Evolutionary conservation across 2,329 filamentous ascomycete genomes (phyloP).

Genomic region (Diaporthe batatas): DNA sequence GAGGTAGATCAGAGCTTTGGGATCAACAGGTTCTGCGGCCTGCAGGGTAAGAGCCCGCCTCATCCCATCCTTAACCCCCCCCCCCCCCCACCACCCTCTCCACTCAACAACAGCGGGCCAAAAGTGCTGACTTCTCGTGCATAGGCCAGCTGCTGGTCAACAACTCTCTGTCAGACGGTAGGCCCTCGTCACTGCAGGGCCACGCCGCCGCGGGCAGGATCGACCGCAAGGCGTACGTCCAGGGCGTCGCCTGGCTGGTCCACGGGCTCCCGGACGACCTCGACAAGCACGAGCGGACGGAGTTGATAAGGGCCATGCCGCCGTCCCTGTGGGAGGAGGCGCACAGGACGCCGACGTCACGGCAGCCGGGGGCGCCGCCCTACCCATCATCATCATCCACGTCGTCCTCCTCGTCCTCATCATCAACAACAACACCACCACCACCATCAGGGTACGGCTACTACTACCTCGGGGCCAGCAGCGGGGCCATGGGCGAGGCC

Average conservation of each 20-base stretch:
- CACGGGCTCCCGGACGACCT: constrained; percentile 71
- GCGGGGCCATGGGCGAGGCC: neutral
- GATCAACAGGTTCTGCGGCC: constrained; percentile 43
- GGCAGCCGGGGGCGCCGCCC: neutral
- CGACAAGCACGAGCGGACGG: constrained; percentile 65
- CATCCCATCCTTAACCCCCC: no score
- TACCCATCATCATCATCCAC: neutral
- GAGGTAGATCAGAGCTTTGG: constrained; percentile 31
- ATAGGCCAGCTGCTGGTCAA: constrained; percentile 38
- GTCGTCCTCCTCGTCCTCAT: neutral
- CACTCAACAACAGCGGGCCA: neutral
- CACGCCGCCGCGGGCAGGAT: constrained; percentile 46
- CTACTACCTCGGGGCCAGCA: neutral
- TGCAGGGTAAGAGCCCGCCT: constrained; percentile 39
- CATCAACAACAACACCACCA: neutral
- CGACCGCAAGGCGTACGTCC: constrained; percentile 73
- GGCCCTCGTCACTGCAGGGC: neutral
- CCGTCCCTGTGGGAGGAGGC: constrained; percentile 39
- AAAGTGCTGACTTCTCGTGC: neutral
- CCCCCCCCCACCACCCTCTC: no score
- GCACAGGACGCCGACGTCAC: constrained; percentile 42
- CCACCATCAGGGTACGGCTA: neutral
- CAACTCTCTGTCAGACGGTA: constrained; percentile 31
- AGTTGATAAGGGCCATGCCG: constrained; percentile 66
- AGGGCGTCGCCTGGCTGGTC: constrained; percentile 74